These are phyloP conservation scores for Aspergillus flavus DNA, from an alignment of 2,329 filamentous ascomycete species.

Conservation along the genomic window DNA sequence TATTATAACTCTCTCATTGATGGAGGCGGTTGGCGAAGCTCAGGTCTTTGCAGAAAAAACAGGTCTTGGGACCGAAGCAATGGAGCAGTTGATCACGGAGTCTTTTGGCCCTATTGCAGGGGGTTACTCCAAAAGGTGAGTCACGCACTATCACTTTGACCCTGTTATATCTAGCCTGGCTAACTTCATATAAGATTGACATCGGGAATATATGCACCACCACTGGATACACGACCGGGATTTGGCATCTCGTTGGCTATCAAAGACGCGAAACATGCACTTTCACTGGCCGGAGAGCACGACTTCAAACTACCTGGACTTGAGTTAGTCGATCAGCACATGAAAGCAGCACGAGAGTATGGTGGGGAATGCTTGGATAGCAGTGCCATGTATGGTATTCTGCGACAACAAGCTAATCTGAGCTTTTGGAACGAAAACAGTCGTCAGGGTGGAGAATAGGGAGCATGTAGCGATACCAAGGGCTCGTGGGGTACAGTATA, in stretches of 20 bases:
- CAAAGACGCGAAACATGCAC: not conserved
- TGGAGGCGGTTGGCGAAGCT: constrained; percentile 54
- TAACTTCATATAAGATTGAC: not conserved
- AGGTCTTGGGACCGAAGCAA: constrained; percentile 40
- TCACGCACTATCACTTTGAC: not conserved
- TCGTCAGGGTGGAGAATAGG: not conserved
- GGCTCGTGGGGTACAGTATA: not conserved
- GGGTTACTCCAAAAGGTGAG: not conserved
- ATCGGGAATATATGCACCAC: not conserved
- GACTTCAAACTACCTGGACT: not conserved
- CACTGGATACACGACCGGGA: not conserved
- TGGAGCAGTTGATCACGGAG: constrained; percentile 42
- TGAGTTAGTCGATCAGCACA: not conserved
- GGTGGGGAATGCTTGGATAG: not conserved
- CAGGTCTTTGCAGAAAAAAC: constrained; percentile 54
- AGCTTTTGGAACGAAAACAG: not conserved
- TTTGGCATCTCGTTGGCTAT: not conserved
- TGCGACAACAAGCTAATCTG: not conserved
- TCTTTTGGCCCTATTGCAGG: not conserved
- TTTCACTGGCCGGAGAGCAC: not conserved
- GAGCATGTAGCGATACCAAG: not conserved
- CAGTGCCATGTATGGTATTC: not conserved
- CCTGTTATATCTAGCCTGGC: not conserved
- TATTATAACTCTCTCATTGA: constrained; percentile 53
- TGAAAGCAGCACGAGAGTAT: not conserved